Percentiles rank a stretch among this genome's conserved stretches.
Conservation (phyloP, 139 green algal species). For the Picochlorum sp. region DNA sequence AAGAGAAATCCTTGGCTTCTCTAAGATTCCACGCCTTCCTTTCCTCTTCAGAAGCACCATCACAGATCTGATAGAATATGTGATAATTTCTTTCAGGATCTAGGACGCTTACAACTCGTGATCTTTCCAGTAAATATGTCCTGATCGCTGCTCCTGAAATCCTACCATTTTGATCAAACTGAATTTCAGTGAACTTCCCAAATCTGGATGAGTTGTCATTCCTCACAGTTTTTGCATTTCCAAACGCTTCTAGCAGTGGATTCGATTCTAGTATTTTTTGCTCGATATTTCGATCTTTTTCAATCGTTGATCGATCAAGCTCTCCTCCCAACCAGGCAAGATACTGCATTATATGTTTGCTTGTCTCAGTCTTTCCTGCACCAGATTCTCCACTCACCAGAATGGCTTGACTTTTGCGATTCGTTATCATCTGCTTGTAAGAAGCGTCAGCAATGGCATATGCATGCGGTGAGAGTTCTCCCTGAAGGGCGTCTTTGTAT, state of each 20-base stretch:
- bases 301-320: conserved; percentile 9
- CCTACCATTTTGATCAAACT: conserved; percentile 79
- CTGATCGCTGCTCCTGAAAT: conserved; percentile 83
- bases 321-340: conserved; percentile 76
- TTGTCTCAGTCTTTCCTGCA: conserved; percentile 99
- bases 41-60: conserved; percentile 70
- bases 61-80: conserved; percentile 98
- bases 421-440: conserved; percentile 75
- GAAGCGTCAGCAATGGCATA: conserved; percentile 84
- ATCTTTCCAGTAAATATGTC: conserved; percentile 97
- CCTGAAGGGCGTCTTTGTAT: conserved; percentile 69
- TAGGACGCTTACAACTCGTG: conserved; percentile 80
- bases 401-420: conserved; percentile 75
- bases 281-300: conserved; percentile 56
- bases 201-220: conserved; percentile 99
- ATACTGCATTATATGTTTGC: conserved; percentile 98
- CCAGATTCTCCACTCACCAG: conserved; percentile 90
- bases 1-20: conserved; percentile 61
- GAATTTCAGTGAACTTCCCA: conserved; percentile 98
- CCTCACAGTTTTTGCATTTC: conserved; percentile 96
- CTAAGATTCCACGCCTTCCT: conserved; percentile 48
- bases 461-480: conserved; percentile 87
- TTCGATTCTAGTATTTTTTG: conserved; percentile 93
- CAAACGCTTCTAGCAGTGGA: conserved; percentile 96
- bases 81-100: conserved; percentile 98